A percentile compares a stretch with the other conserved stretches of the same genome.
phyloP scores from a whole-genome alignment of 2,329 filamentous ascomycete species.

The Apiospora phragmitis region DNA sequence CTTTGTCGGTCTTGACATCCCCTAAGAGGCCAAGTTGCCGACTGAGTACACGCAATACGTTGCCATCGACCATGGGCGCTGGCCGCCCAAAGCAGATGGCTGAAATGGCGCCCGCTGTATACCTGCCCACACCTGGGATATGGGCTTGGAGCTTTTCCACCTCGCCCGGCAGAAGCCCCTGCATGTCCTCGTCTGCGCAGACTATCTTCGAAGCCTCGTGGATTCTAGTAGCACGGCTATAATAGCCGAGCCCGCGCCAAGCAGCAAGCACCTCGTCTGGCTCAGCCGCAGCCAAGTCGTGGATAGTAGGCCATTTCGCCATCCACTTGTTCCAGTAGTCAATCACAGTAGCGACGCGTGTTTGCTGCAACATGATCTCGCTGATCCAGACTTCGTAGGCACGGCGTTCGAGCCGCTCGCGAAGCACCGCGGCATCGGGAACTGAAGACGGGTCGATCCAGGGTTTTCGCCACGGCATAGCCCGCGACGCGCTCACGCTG shows the following conservation, averaged over 20 bases:
- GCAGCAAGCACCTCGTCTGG: slow-evolving; percentile 57
- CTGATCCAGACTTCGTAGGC: slow-evolving; percentile 69
- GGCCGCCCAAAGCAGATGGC: slow-evolving; percentile 62
- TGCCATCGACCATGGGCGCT: slow-evolving; percentile 64
- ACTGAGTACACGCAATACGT: slow-evolving; percentile 61
- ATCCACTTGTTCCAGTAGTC: slow-evolving; percentile 66
- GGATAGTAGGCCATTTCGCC: slow-evolving; percentile 59
- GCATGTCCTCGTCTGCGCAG: slow-evolving; percentile 39
- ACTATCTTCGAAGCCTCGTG: slow-evolving; percentile 57
- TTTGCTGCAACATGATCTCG: slow-evolving; percentile 69
- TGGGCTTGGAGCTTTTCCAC: slow-evolving; percentile 47
- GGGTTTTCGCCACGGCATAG: slow-evolving; percentile 60
- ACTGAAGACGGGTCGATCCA: slow-evolving; percentile 49
- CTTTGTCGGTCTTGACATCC: slow-evolving; percentile 57
- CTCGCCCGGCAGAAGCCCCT: slow-evolving; percentile 50
- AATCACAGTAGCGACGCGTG: slow-evolving; percentile 61
- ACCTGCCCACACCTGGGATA: slow-evolving; percentile 61
- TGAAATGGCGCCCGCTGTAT: slow-evolving; percentile 63
- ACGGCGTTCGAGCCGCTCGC: slow-evolving; percentile 47
- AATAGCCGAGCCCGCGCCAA: slow-evolving; percentile 65
- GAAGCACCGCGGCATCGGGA: slow-evolving; percentile 35
- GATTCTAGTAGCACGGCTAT: slow-evolving; percentile 62
- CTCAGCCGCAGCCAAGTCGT: slow-evolving; percentile 52
- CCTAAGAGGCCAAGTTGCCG: slow-evolving; percentile 58
- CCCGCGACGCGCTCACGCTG: slow-evolving; percentile 43